phyloP scores from a whole-genome alignment of 495 filamentous ascomycete species.

The Hapsidospora chrysogenum region DNA sequence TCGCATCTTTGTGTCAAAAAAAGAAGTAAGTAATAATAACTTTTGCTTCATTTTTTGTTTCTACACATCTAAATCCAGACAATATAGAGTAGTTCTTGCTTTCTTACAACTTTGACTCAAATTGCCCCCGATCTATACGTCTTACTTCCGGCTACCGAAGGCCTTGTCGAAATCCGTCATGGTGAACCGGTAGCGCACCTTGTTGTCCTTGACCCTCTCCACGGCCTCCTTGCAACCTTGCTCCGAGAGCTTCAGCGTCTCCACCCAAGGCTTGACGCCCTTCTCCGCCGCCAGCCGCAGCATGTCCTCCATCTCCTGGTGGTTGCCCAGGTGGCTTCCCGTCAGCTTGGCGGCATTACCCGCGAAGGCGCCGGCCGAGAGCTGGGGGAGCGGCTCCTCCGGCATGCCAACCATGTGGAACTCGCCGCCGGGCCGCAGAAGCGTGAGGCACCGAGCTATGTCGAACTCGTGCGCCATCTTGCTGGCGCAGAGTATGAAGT shows the following conservation, averaged over 20 bases:
- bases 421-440: constrained; percentile 49
- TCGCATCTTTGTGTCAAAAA: too few relatives aligned
- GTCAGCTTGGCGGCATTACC: constrained; percentile 47
- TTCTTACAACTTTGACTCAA: too few relatives aligned
- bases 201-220: constrained; percentile 45
- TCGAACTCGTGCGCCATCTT: constrained; percentile 54
- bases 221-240: constrained; percentile 59
- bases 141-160: too few relatives aligned
- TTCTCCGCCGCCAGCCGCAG: constrained; percentile 59
- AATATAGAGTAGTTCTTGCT: too few relatives aligned
- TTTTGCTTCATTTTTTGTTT: too few relatives aligned
- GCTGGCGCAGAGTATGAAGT: constrained; percentile 58
- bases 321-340: constrained; percentile 53
- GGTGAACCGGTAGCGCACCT: constrained; percentile 37
- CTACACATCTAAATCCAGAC: too few relatives aligned
- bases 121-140: too few relatives aligned
- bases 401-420: constrained; percentile 65
- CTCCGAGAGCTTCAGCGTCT: constrained; percentile 52
- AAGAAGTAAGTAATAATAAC: too few relatives aligned
- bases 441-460: constrained; percentile 43
- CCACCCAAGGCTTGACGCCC: constrained; percentile 52
- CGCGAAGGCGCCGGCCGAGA: constrained; percentile 46
- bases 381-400: constrained; percentile 42
- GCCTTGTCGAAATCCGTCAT: constrained; percentile 31
- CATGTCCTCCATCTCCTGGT: constrained; percentile 59